Conservation (phyloP, 179 eudicot species). For the Silene noctiflora region DNA sequence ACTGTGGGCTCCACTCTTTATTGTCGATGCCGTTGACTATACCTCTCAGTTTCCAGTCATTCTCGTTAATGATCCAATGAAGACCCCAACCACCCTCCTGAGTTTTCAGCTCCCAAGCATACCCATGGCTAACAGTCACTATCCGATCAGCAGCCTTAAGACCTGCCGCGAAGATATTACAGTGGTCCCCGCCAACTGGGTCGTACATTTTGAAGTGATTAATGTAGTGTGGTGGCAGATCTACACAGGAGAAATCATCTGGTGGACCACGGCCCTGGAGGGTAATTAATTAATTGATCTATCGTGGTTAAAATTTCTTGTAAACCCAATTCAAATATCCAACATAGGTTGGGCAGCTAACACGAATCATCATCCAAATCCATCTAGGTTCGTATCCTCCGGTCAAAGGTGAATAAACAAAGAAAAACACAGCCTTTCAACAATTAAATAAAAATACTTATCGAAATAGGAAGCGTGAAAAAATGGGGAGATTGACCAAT, state of each 20-base stretch:
- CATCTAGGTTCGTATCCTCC: too few relatives aligned
- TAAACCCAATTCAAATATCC: neutral
- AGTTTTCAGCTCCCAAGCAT: slow-evolving; percentile 93
- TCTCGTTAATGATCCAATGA: slow-evolving; percentile 70
- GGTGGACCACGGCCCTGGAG: slow-evolving; percentile 94
- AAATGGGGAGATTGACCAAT: neutral
- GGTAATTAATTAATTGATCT: slow-evolving; percentile 5
- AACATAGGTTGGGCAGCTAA: too few relatives aligned
- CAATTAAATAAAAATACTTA: too few relatives aligned
- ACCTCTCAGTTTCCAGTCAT: slow-evolving; percentile 85
- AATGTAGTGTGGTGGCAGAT: slow-evolving; percentile 80
- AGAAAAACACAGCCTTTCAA: too few relatives aligned
- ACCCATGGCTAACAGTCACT: slow-evolving; percentile 92
- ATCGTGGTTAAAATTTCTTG: neutral
- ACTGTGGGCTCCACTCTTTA: slow-evolving; percentile 78
- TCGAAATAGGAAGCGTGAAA: neutral
- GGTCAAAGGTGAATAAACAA: too few relatives aligned
- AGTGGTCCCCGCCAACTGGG: slow-evolving; percentile 93
- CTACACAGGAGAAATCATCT: slow-evolving; percentile 67
- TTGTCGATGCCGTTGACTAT: slow-evolving; percentile 91
- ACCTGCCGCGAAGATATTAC: slow-evolving; percentile 91
- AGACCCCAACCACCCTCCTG: slow-evolving; percentile 97
- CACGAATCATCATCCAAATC: too few relatives aligned
- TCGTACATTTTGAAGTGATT: slow-evolving; percentile 71
- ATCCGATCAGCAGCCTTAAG: slow-evolving; percentile 81